These are phyloP conservation scores for Mortierella alpina DNA, from an alignment of 192 early-diverging fungal species.

Conservation along the genomic window DNA sequence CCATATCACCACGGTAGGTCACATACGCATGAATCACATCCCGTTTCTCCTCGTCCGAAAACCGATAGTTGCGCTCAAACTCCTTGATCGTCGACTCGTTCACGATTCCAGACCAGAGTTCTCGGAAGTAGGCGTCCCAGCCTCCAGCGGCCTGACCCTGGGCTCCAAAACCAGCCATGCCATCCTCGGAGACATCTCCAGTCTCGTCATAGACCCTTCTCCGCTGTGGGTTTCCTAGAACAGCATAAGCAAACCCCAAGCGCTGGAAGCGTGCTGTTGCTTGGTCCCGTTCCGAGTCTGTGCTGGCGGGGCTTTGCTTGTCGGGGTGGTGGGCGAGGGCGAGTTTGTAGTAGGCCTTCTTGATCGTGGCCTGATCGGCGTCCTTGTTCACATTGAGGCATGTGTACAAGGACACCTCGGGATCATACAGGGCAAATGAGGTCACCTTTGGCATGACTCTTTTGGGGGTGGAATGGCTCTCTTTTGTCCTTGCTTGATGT, in stretches of 20 bases:
- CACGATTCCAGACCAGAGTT: slow-evolving; percentile 79
- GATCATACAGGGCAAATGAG: slow-evolving; percentile 47
- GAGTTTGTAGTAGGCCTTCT: slow-evolving; percentile 89
- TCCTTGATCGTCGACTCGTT: slow-evolving; percentile 79
- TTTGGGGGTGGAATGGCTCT: not conserved
- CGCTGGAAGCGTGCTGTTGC: slow-evolving; percentile 80
- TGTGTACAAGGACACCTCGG: slow-evolving; percentile 73
- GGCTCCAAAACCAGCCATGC: slow-evolving; percentile 49
- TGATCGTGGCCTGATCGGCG: slow-evolving; percentile 82
- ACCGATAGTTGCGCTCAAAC: slow-evolving; percentile 78
- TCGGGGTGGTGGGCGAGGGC: slow-evolving; percentile 91
- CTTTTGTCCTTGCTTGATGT: not conserved
- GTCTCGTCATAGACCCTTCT: slow-evolving; percentile 82
- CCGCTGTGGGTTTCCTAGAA: slow-evolving; percentile 75
- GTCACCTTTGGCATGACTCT: slow-evolving; percentile 42
- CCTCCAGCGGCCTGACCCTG: slow-evolving; percentile 66
- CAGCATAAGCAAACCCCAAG: slow-evolving; percentile 78
- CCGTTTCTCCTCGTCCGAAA: slow-evolving; percentile 77
- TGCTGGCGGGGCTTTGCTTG: slow-evolving; percentile 74
- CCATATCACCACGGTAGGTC: slow-evolving; percentile 76
- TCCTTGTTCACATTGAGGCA: slow-evolving; percentile 75
- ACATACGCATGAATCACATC: slow-evolving; percentile 79
- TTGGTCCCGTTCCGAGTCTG: slow-evolving; percentile 67
- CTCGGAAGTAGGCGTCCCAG: slow-evolving; percentile 87
- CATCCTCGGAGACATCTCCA: slow-evolving; percentile 62